Evolutionary conservation across 495 filamentous ascomycete genomes (phyloP).

Genomic region (Hypomontagnella monticulosa): DNA sequence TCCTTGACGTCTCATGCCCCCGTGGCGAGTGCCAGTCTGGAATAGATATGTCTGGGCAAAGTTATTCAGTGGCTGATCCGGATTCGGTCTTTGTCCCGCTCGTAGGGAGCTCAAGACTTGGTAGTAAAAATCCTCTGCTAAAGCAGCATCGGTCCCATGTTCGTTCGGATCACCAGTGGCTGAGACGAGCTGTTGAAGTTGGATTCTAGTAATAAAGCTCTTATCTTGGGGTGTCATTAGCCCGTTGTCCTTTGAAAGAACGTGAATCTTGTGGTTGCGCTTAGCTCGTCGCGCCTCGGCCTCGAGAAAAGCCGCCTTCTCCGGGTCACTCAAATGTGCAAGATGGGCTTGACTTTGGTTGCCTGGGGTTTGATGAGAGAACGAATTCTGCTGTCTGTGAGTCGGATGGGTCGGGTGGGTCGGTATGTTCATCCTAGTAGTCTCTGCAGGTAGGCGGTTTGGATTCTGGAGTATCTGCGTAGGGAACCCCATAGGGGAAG

Average conservation of each 20-base stretch:
- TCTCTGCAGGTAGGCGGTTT: conserved; percentile 55
- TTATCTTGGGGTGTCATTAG: conserved; percentile 99
- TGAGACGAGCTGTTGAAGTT: conserved; percentile 93
- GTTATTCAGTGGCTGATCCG: conserved; percentile 89
- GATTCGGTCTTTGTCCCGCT: conserved; percentile 83
- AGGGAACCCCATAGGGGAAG: conserved; percentile 57
- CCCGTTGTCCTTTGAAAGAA: conserved; percentile 92
- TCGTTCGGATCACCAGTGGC: conserved; percentile 88
- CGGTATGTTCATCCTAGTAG: conserved; percentile 44
- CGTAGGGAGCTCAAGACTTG: conserved; percentile 96
- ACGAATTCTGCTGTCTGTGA: conserved; percentile 52
- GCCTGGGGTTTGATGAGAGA: conserved; percentile 50
- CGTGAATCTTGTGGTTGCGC: conserved; percentile 96
- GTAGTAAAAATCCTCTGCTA: conserved; percentile 97
- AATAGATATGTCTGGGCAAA: conserved; percentile 98
- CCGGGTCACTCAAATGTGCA: conserved; percentile 77
- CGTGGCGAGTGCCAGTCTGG: conserved; percentile 83
- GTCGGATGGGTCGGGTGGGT: conserved; percentile 48
- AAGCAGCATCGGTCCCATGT: conserved; percentile 76
- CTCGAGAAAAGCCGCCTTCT: conserved; percentile 78
- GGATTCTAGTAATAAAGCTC: conserved; percentile 98
- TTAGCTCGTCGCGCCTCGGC: conserved; percentile 97
- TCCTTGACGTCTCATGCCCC: conserved; percentile 73
- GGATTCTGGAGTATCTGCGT: conserved; percentile 66
- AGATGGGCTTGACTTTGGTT: conserved; percentile 80